phyloP scores from a whole-genome alignment of 2,329 filamentous ascomycete species.

The Aspergillus fructus region DNA sequence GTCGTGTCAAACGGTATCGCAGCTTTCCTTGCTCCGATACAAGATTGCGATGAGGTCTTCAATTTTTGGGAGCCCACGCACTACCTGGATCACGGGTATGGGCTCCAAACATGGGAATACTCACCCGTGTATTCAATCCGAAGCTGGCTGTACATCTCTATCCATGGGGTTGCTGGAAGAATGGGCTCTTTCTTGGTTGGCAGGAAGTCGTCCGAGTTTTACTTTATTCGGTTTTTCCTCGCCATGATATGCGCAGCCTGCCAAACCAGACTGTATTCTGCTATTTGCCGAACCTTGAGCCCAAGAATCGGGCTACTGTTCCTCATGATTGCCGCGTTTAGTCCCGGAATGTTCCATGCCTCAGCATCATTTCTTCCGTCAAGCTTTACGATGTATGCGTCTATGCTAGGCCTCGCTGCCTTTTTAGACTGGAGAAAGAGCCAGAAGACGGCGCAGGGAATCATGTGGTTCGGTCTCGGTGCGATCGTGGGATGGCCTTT shows the following conservation, averaged over 20 bases:
- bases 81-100: conserved; percentile 89
- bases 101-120: conserved; percentile 98
- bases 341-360: conserved; percentile 91
- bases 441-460: conserved; percentile 75
- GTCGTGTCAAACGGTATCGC: conserved; percentile 71
- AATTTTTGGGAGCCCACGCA: conserved; percentile 99
- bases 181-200: conserved; percentile 57
- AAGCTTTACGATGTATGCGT: conserved; percentile 94
- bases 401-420: conserved; percentile 78
- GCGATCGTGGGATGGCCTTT: conserved; percentile 94
- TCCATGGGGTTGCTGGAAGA: conserved; percentile 74
- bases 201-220: conserved; percentile 69
- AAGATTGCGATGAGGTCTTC: conserved; percentile 98
- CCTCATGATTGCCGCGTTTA: conserved; percentile 71
- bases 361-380: conserved; percentile 85
- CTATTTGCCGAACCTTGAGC: conserved; percentile 74
- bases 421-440: conserved; percentile 90
- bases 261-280: conserved; percentile 77
- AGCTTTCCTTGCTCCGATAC: conserved; percentile 82
- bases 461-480: conserved; percentile 87
- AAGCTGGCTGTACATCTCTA: conserved; percentile 84
- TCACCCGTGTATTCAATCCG: conserved; percentile 92
- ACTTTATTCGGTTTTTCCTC: conserved; percentile 74
- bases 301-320: conserved; percentile 83
- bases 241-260: conserved; percentile 75